Base-by-base conservation (phyloP, 306 rosid species). In the Alnus glutinosa region DNA sequence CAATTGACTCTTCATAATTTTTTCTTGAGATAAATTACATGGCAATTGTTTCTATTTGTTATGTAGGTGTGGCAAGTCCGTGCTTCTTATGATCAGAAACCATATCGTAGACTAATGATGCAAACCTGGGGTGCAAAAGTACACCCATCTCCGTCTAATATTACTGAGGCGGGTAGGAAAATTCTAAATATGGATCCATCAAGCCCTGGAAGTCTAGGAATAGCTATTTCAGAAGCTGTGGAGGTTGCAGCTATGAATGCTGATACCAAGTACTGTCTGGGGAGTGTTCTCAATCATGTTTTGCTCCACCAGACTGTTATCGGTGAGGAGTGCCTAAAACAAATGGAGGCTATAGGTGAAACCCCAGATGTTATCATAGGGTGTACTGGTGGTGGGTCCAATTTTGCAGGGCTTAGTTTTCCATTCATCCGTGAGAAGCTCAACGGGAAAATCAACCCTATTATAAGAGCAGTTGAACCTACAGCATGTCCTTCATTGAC, bases 121-220 rank as follows among this genome's bases (percentile, higher is more conserved):
- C 87, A 95, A 86, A 95, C 98, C 52, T 95, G 97, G 98, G 98
- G 98, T n/a, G 98, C 97, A 74, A 89, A 89, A 62, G 98, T 95
- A 18, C 97, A 92, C 55, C 92, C 98, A 32, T 95, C 98, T 77
- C 98, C 98, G n/a, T 95, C 98, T 1, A 78, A 19, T 64, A 8
- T 89, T 0, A 95, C 98, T 7, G 95, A 89, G 64, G 80, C 89
- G 8, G 98, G 98, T 52, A 86, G 82, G 71, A 91, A 82, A 66
- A 82, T 91, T 9, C 98, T 95, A 62, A 74, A 83, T 58, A 67
- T 37, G 83, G 92, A 92, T 86, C 97, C 94, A 52, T 86, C 93
- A 52, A 90, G 84, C 87, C 97, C 98, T 0, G 98, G 98, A 77
- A 95, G 98, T 86, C 83, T 92, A 75, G 98, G 98, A 86, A 93